Percentiles rank a stretch among this genome's conserved stretches.
Conservation (phyloP, 164 flowering plant genomes). For the Magnolia changhungtana region DNA sequence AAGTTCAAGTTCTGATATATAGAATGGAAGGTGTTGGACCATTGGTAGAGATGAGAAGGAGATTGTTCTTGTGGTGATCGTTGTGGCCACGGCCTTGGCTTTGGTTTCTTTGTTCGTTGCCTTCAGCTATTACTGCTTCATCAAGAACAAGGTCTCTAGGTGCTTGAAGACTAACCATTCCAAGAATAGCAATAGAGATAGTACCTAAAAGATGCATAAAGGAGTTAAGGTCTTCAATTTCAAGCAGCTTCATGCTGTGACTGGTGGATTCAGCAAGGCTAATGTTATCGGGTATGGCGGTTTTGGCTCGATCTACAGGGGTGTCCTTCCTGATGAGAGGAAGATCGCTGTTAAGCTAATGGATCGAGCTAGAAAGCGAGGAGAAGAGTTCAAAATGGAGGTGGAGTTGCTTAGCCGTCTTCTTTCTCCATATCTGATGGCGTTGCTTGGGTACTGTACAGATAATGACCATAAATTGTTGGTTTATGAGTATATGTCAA, state of each 20-base stretch:
- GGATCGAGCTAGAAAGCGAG: slow-evolving; percentile 86
- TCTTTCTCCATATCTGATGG: slow-evolving; percentile 70
- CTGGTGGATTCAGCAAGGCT: slow-evolving; percentile 81
- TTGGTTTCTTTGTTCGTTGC: slow-evolving; percentile 69
- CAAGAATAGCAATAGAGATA: slow-evolving; percentile 34
- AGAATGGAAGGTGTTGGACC: slow-evolving; percentile 6
- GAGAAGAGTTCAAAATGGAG: slow-evolving; percentile 92
- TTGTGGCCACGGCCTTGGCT: slow-evolving; percentile 65
- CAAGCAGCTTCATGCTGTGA: slow-evolving; percentile 90
- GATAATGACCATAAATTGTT: slow-evolving; percentile 65
- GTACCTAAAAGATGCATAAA: slow-evolving; percentile 30
- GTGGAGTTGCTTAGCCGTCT: slow-evolving; percentile 85
- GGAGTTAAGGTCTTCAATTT: slow-evolving; percentile 77
- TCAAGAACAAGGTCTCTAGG: slow-evolving; percentile 66
- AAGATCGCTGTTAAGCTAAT: slow-evolving; percentile 86
- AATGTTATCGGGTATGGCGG: slow-evolving; percentile 92
- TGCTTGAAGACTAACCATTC: slow-evolving; percentile 30
- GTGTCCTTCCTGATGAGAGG: slow-evolving; percentile 75
- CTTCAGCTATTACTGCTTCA: slow-evolving; percentile 88
- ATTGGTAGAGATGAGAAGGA: slow-evolving; percentile 37
- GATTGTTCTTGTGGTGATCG: slow-evolving; percentile 43
- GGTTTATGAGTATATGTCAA: slow-evolving; percentile 90
- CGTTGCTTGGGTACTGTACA: slow-evolving; percentile 86
- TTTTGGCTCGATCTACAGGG: slow-evolving; percentile 83
- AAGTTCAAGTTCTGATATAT: background rate